Evolutionary conservation across 257 asterid genomes (phyloP).

Genomic region (Thymus mandschuricus): DNA sequence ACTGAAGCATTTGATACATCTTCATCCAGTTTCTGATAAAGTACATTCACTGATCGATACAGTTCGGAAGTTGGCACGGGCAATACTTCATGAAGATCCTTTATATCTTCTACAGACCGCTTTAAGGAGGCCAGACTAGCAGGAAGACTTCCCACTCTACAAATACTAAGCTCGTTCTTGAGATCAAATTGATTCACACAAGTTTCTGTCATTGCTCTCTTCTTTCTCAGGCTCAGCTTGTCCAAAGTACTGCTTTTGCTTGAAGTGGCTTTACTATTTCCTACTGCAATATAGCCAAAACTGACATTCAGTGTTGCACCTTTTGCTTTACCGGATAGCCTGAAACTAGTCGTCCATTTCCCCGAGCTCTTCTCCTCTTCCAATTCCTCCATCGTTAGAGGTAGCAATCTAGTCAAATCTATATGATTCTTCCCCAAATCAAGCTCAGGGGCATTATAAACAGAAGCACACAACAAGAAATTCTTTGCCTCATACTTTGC

Average conservation of each 20-base stretch:
- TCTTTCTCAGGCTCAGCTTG: conserved; percentile 39
- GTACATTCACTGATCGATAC: conserved; percentile 60
- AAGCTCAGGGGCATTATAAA: conserved; percentile 69
- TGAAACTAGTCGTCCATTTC: conserved; percentile 91
- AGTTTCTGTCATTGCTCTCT: conserved; percentile 39
- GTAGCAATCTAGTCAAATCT: conserved; percentile 87
- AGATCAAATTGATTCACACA: conserved; percentile 37
- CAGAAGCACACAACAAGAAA: conserved; percentile 72
- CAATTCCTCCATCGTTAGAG: conserved; percentile 82
- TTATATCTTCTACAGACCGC: conserved; percentile 59
- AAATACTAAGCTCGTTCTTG: conserved; percentile 40
- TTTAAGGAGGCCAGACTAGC: conserved; percentile 42
- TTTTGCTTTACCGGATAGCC: conserved; percentile 77
- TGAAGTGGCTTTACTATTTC: conserved; percentile 36
- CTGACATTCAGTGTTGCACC: conserved; percentile 86
- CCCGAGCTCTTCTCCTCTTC: conserved; percentile 87
- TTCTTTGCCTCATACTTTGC: conserved; percentile 87
- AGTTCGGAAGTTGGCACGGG: conserved; percentile 56
- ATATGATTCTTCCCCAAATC: conserved; percentile 88
- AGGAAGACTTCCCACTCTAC: conserved; percentile 69
- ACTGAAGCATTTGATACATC: conserved; percentile 42
- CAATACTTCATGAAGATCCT: conserved; percentile 86
- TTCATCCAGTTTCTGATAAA: conserved; percentile 73
- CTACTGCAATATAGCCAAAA: conserved; percentile 67
- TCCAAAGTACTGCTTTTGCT: conserved; percentile 40